These are phyloP conservation scores for Aspergillus caelatus DNA, from an alignment of 2,329 filamentous ascomycete genomes.

Conservation along the genomic window DNA sequence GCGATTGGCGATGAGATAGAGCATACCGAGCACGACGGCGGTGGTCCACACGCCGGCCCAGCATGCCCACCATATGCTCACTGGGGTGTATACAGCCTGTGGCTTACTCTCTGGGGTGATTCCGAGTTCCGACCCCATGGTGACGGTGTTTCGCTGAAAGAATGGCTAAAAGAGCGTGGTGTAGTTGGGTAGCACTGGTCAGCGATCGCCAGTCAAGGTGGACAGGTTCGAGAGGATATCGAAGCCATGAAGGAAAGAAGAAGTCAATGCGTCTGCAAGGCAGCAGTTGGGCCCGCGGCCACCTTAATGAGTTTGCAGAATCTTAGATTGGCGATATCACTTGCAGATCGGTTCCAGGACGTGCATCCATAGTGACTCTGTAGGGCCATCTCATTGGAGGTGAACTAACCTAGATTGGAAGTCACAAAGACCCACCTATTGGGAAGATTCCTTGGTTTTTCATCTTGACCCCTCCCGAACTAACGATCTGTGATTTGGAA, in stretches of 20 bases:
- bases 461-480: background rate
- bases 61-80: constrained; percentile 33
- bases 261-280: background rate
- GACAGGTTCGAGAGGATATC: background rate
- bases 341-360: background rate
- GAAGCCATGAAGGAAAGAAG: background rate
- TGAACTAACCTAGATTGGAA: background rate
- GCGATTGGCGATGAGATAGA: constrained; percentile 37
- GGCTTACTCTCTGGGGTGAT: constrained; percentile 30
- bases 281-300: background rate
- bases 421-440: background rate
- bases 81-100: constrained; percentile 21
- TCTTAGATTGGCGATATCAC: background rate
- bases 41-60: constrained; percentile 37
- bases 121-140: constrained; percentile 36
- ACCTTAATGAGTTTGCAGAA: background rate
- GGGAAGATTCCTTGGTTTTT: background rate
- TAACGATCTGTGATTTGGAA: background rate
- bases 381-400: background rate
- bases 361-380: background rate
- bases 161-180: constrained; percentile 14
- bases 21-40: constrained; percentile 32
- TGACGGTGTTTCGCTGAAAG: constrained; percentile 2
- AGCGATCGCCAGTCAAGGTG: background rate
- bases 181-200: constrained; percentile 9